Base-by-base conservation (phyloP, 768 basidiomycete species). In the Kwoniella sp. region DNA sequence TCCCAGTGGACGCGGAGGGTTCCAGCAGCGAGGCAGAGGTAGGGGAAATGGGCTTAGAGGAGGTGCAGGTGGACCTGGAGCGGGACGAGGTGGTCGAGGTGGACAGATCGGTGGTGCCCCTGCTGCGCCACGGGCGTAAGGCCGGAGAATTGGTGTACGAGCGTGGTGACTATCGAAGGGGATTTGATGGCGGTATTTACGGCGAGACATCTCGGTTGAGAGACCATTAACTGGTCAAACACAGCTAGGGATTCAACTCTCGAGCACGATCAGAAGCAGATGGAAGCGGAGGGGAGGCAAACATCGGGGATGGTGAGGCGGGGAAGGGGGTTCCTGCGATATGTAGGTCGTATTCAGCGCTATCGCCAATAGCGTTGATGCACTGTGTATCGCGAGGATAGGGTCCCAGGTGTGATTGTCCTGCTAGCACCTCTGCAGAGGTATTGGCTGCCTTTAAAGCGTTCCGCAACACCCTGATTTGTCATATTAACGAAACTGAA, bases 1-100 rank as follows among this genome's bases (percentile, higher is more conserved):
- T 58, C 56, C 36, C 45, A 10, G 49, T 38, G 46, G 43, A 57
- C 59, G 59, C 57, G 51, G 38, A 15, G 46, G 46, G 56, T 55
- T 40, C 60, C 53, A 36, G 42, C n/a, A 47, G 46, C n/a, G 45
- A 62, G 50, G 12, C 36, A 43, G 29, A 42, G 14, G 57, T 56
- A 29, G 56, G 58, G 57, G 55, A 9, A 53, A 34, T 43, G 34
- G 47, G 37, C 25, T n/a, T 28, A 14, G 50, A 60, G 51, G 32
- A 40, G 50, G 39, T 15, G 43, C 27, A 12, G 48, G 53, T 39
- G 60, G 59, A 17, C 60, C 50, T 11, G 48, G 52, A 47, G 54
- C 51, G 1, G 65, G 51, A 31, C 39, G 46, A 49, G 37, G 49
- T 37, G 40, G 32, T 34, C 19, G 53, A 61, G 53, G 39, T 41